Base-by-base conservation (phyloP, 1,139 yeast genomes). In the Yamadazyma oceani region DNA sequence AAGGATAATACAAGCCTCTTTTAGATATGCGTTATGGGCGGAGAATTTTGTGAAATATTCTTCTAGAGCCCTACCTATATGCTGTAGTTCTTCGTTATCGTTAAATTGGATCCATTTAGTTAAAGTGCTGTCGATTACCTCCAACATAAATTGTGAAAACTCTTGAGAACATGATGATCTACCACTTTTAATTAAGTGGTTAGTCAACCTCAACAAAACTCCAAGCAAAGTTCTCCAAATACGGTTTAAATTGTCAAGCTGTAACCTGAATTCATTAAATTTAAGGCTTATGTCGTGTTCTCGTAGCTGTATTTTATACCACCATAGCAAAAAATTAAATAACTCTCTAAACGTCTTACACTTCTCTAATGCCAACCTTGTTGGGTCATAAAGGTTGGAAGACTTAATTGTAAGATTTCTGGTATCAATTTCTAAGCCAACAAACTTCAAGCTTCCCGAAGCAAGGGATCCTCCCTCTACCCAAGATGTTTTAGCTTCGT, bases 401-500 rank as follows among this genome's bases (percentile, higher is more conserved):
- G 53, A 42, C 8, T 37, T 31, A 2, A 40, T 36, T 2, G 38
- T 32, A n/a, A 62, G 46, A 2, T 55, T 50, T 3, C 34, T 36
- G 3, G 54, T 38, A 36, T 55, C 47, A 5, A 68, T 56, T 5
- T 50, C 51, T 17, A 70, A 41, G 0, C 76, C 76, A 23, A 67
- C 60, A 43, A 66, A 70, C 13, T 43, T 48, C 6, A 60, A 37
- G 3, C 27, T 31, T 3, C 32, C 37, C 4, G 40, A 23, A 11
- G 24, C n/a, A 2, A 23, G 10, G 3, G 11, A n/a, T 5, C 35
- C 39, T 11, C 43, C 35, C 1, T 47, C 42, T 7, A 44, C 30
- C 41, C 54, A 53, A 3, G 56, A 45, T 0, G 86, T 77, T 51
- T 89, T 90, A 8, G 62, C 58, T 6, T 64, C 60, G 44, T 87